Evolutionary conservation across 805 yeast genomes (phyloP).

Genomic region (Scheffersomyces stipitis): DNA sequence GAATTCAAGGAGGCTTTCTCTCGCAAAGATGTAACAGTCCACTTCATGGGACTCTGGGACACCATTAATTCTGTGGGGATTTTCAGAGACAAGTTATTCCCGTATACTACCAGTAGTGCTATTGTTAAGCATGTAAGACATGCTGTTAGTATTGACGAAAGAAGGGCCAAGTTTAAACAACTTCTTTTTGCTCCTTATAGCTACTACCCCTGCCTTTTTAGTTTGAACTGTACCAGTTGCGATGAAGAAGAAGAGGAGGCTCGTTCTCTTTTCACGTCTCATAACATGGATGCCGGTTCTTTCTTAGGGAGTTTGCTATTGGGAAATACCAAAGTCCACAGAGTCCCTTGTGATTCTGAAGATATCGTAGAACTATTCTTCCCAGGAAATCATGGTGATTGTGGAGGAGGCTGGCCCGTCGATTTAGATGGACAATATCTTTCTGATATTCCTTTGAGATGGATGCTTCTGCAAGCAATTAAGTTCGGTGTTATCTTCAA

Average conservation of each 20-base stretch:
- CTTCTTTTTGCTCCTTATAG: constrained; percentile 46
- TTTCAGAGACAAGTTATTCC: constrained; percentile 56
- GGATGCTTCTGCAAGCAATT: constrained; percentile 59
- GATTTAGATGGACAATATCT: constrained; percentile 45
- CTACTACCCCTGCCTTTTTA: background rate
- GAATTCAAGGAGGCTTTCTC: constrained; percentile 59
- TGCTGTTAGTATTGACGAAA: constrained; percentile 66
- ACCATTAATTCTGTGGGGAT: constrained; percentile 68
- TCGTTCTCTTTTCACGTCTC: background rate
- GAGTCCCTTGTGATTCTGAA: constrained; percentile 12
- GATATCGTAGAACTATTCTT: constrained; percentile 59
- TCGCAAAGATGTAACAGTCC: constrained; percentile 43
- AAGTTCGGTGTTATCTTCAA: constrained; percentile 51
- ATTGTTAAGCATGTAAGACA: constrained; percentile 62
- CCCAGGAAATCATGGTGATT: constrained; percentile 68
- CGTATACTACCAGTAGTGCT: constrained; percentile 51
- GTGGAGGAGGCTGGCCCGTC: constrained; percentile 66
- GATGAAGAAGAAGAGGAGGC: background rate
- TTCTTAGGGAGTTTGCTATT: constrained; percentile 3
- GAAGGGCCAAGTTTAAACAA: constrained; percentile 63
- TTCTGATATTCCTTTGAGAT: constrained; percentile 54
- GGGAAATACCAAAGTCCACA: too few species aligned
- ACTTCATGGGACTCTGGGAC: constrained; percentile 69
- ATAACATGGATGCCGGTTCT: background rate
- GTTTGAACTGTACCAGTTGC: background rate